Evolutionary conservation across 805 yeast genomes (phyloP).

Genomic region (Kazachstania psychrophila): DNA sequence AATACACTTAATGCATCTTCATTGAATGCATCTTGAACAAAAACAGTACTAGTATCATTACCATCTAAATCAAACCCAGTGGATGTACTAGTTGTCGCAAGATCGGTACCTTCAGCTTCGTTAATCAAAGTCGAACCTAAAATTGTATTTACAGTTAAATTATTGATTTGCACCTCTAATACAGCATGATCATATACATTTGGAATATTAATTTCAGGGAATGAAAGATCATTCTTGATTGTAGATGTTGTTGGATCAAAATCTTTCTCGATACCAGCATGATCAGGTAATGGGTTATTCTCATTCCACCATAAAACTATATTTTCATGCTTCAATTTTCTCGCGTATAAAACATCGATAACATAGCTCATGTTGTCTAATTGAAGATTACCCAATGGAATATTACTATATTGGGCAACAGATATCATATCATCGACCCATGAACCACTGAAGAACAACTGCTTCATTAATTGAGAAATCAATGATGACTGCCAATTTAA

Average conservation of each 20-base stretch:
- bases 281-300: constrained; percentile 60
- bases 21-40: constrained; percentile 79
- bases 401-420: constrained; percentile 60
- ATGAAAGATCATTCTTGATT: constrained; percentile 47
- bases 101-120: constrained; percentile 80
- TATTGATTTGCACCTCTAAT: constrained; percentile 68
- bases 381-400: constrained; percentile 80
- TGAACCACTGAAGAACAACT: constrained; percentile 60
- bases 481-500: constrained; percentile 73
- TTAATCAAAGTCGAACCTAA: constrained; percentile 75
- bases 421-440: constrained; percentile 62
- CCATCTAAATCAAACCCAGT: constrained; percentile 3
- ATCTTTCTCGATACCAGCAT: constrained; percentile 73
- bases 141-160: constrained; percentile 77
- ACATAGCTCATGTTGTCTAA: constrained; percentile 68
- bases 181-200: constrained; percentile 72
- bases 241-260: constrained; percentile 33
- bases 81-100: constrained; percentile 41
- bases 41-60: constrained; percentile 19
- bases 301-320: constrained; percentile 93
- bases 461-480: constrained; percentile 55
- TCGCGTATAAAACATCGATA: constrained; percentile 80
- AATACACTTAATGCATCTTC: constrained; percentile 62
- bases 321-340: constrained; percentile 54
- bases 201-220: constrained; percentile 66